Base-by-base conservation (phyloP, 2,329 filamentous ascomycete species). In the Beauveria pseudobassiana region DNA sequence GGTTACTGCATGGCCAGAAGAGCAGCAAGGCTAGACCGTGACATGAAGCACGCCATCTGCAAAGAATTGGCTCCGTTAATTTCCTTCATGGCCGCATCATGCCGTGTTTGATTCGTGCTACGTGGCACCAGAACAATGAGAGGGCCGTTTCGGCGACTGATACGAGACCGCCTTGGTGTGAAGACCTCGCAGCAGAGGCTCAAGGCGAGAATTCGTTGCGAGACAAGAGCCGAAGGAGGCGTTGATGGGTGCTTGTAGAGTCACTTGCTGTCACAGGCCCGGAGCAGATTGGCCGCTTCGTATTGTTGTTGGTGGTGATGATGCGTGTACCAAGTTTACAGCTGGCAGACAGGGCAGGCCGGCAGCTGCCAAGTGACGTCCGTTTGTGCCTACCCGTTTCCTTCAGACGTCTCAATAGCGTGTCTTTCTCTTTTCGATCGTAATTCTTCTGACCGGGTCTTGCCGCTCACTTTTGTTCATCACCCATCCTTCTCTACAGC, bases 311-410 rank as follows among this genome's bases (percentile, higher is more conserved):
- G 30, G 26, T 14, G 22, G 2, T 43, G 53, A 3, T 45, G 46
- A 42, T 22, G 16, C 14, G 22, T 8, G 6, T 34, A n/a, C 34
- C 28, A n/a, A 48, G 6, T 42, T 43, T n/a, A 26, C 56, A 51
- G 56, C 56, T 59, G 56, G 46, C 56, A 52, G 49, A 28, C 38
- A 18, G 43, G 18, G 14, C 34, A 42, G 30, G 8, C 22, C n/a
- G 46, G 57, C 57, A 60, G 40, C 48, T 53, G 57, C 38, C 57
- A 60, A 42, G 49, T 60, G 48, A 60, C 57, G 52, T 53, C 49
- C 49, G 57, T 60, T 60, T 60, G 49, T 53, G 18, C 57, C 48
- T 60, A 26, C 26, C 57, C 49, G 49, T 42, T 60, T 59, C 12
- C 46, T 46, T 34, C 34, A 48, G 40, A 46, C 18, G 3, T 6